Evolutionary conservation across 1,284 basidiomycete genomes (phyloP), one percentile per base, ranked within the genome.

Genomic region (Ceratorhiza oryzae-sativae): DNA sequence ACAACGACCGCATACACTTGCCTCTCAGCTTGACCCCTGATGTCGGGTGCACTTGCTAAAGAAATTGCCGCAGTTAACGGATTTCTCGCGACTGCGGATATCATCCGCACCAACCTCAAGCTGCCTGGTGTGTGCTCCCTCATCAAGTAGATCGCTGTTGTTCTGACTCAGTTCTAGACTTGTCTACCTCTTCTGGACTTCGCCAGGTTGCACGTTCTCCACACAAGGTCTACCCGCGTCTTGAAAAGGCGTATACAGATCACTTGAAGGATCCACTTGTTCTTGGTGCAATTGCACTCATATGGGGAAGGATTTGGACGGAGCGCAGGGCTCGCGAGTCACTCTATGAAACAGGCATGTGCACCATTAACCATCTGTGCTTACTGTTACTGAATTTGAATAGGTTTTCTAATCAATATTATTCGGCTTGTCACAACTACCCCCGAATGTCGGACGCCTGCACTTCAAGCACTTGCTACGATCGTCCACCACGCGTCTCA

Each of bases 301-400:
- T 67, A 55, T 67, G 63, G 63, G 63, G 63, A n/a, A 53, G 63
- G 34, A 67, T 67, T 32, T 67, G 63, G 63, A 67, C 63, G 1
- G 63, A 67, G 20, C 51, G 34, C 39, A 36, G 34, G 20, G 63
- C 63, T n/a, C 41, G 63, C 25, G 32, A 67, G 49, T 23, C 63
- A 5, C 41, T 67, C 18, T 67, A 67, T 27, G 48, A 67, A 12
- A 67, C 63, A 36, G 63, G 63, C 42, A 55, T 45, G 30, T 36
- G 1, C 13, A 15, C 9, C 5, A 3, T 4, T 51, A 39, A 13
- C 36, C 20, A n/a, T 45, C 27, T 25, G 23, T 25, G 8, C 3
- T 20, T 51, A 13, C 30, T 67, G 15, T 58, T 39, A 12, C 20
- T 8, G 41, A 4, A 1, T 4, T 45, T 15, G 9, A 23, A 41